Conservation (phyloP, 495 filamentous ascomycete species). For the Annulohypoxylon nitens region DNA sequence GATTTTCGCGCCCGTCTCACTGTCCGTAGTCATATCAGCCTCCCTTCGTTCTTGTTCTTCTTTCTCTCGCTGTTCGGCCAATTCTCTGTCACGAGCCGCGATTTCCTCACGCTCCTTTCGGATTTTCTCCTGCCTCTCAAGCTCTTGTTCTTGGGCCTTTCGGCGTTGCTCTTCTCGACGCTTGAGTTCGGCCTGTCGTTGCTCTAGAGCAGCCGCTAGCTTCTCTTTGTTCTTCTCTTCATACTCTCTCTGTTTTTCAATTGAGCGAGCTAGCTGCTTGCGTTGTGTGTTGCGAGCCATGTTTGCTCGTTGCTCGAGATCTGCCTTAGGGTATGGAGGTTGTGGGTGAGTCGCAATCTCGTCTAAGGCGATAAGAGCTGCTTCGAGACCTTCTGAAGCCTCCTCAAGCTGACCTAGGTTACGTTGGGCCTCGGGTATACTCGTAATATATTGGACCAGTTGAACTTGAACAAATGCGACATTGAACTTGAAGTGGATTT, state of each 20-base stretch:
- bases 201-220: constrained; percentile 77
- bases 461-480: constrained; percentile 97
- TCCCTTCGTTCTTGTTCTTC: constrained; percentile 77
- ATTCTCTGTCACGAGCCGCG: constrained; percentile 77
- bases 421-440: constrained; percentile 78
- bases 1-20: constrained; percentile 79
- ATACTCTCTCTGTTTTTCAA: constrained; percentile 88
- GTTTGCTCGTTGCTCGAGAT: constrained; percentile 93
- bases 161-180: constrained; percentile 78
- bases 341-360: constrained; percentile 84
- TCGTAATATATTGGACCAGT: constrained; percentile 83
- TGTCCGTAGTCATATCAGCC: constrained; percentile 79
- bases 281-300: constrained; percentile 96
- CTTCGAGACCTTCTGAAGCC: constrained; percentile 86
- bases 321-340: constrained; percentile 89
- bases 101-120: constrained; percentile 85
- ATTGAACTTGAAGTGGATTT: constrained; percentile 95
- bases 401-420: constrained; percentile 81
- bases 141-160: constrained; percentile 72
- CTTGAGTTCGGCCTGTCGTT: constrained; percentile 80
- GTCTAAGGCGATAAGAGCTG: constrained; percentile 83
- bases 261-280: constrained; percentile 85
- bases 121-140: constrained; percentile 80
- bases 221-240: constrained; percentile 92
- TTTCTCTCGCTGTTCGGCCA: constrained; percentile 76